phyloP scores from a whole-genome alignment of 192 early-diverging fungal genomes.

The Cladochytrium replicatum region DNA sequence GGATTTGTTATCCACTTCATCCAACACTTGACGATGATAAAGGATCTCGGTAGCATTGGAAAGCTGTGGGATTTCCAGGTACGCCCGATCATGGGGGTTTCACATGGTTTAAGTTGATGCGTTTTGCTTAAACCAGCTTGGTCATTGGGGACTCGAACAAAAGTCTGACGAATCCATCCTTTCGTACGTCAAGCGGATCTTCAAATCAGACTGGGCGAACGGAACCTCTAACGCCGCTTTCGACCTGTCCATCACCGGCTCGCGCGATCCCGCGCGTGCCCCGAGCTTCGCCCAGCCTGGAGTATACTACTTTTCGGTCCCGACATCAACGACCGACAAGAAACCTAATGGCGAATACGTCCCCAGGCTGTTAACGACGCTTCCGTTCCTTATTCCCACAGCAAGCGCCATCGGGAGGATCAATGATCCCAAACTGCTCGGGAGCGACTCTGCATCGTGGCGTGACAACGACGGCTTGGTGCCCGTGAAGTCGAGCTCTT shows the following conservation, averaged over 20 bases:
- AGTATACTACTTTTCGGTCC: slow-evolving; percentile 12
- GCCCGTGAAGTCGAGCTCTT: slow-evolving; percentile 1
- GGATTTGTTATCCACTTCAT: slow-evolving; percentile 4
- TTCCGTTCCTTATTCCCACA: slow-evolving; percentile 1
- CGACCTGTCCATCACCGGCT: slow-evolving; percentile 2
- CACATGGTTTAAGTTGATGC: too few relatives aligned
- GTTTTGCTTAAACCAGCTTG: too few relatives aligned
- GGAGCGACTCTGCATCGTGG: slow-evolving; percentile 9
- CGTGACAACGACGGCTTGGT: slow-evolving; percentile 16
- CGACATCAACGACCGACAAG: slow-evolving; percentile 5
- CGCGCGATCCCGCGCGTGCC: neutral
- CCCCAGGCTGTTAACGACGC: too few relatives aligned
- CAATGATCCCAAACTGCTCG: slow-evolving; percentile 3
- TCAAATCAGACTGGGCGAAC: slow-evolving; percentile 1
- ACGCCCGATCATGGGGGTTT: too few relatives aligned
- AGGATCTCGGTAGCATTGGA: neutral
- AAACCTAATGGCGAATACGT: too few relatives aligned
- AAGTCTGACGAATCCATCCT: slow-evolving; percentile 1
- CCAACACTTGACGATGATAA: neutral
- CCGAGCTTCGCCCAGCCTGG: slow-evolving; percentile 9
- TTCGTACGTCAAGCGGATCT: slow-evolving; percentile 6
- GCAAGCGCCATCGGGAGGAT: slow-evolving; percentile 11
- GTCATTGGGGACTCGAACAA: slow-evolving; percentile 12
- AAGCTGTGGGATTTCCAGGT: slow-evolving; percentile 15
- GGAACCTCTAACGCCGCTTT: slow-evolving; percentile 11